Evolutionary conservation across 345 rosid species (phyloP).

Genomic region (Citrus sp.): DNA sequence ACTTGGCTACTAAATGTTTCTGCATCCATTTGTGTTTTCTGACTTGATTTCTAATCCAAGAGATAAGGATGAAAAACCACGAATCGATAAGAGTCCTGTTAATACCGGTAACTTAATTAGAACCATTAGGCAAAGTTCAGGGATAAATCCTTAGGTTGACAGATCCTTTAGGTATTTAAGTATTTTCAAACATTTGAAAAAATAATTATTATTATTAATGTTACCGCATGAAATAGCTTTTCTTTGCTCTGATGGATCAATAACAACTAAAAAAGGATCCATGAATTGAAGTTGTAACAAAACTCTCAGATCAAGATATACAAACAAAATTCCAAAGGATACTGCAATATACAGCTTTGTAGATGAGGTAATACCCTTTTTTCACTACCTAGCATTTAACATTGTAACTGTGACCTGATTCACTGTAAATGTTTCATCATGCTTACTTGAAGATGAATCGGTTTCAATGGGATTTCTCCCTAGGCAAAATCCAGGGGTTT

Average conservation of each 20-base stretch:
- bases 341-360: constrained; percentile 8
- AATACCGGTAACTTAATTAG: too few relatives aligned
- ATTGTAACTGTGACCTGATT: constrained; percentile 75
- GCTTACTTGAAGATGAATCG: constrained; percentile 54
- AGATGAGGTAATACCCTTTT: not conserved
- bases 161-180: not conserved
- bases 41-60: too few relatives aligned
- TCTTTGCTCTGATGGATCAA: not conserved
- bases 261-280: not conserved
- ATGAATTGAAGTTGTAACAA: not conserved
- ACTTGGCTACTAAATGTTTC: not conserved
- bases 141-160: not conserved
- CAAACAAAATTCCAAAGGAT: not conserved
- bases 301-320: constrained; percentile 3
- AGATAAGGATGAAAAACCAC: too few relatives aligned
- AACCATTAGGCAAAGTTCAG: too few relatives aligned
- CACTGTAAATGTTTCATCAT: constrained; percentile 53
- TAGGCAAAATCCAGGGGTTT: constrained; percentile 60
- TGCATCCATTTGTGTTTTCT: too few relatives aligned
- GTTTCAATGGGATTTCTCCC: constrained; percentile 49
- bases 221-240: not conserved
- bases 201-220: not conserved
- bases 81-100: too few relatives aligned
- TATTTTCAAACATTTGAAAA: not conserved
- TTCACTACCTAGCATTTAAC: constrained; percentile 55